A percentile compares a stretch with the other conserved stretches of the same genome.
Conservation (phyloP, 2,329 filamentous ascomycete genomes). For the Amesomyces nigricolor region DNA sequence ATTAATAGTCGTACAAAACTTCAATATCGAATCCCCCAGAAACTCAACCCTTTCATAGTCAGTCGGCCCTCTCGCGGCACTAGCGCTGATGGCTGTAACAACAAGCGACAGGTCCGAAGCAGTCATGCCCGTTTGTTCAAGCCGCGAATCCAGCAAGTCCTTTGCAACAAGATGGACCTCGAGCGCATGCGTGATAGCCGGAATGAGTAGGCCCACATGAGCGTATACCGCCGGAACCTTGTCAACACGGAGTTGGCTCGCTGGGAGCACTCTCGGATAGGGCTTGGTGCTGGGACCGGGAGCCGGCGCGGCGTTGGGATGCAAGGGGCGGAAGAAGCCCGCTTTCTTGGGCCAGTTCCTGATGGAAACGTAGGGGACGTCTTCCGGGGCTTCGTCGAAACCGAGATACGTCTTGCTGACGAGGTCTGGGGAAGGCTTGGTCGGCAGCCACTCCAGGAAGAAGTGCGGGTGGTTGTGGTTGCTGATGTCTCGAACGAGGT, state of each 20-base stretch:
- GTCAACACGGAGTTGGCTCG: constrained; percentile 46
- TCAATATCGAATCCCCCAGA: constrained; percentile 77
- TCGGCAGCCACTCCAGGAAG: constrained; percentile 37
- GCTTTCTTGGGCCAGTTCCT: constrained; percentile 47
- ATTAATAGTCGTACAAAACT: constrained; percentile 64
- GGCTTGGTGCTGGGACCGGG: constrained; percentile 33
- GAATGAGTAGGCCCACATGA: constrained; percentile 58
- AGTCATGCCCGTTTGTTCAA: constrained; percentile 47
- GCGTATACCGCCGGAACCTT: constrained; percentile 39
- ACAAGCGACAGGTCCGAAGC: constrained; percentile 47
- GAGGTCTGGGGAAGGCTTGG: constrained; percentile 39
- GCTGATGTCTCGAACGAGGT: constrained; percentile 38
- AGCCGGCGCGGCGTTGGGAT: constrained; percentile 15
- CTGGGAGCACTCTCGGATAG: constrained; percentile 42
- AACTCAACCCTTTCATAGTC: constrained; percentile 87
- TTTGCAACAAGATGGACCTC: constrained; percentile 59
- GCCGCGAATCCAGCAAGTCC: constrained; percentile 49
- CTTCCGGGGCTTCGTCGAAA: constrained; percentile 36
- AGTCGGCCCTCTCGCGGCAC: constrained; percentile 50
- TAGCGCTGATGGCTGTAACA: constrained; percentile 64
- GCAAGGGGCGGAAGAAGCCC: constrained; percentile 51
- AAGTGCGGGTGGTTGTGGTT: constrained; percentile 34
- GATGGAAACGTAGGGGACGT: constrained; percentile 47
- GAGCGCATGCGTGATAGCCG: constrained; percentile 65
- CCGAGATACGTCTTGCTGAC: constrained; percentile 36